Percentiles rank a stretch among this genome's conserved stretches.
Evolutionary conservation across 257 asterid species (phyloP).

Genomic region (Przewalskia tangutica): DNA sequence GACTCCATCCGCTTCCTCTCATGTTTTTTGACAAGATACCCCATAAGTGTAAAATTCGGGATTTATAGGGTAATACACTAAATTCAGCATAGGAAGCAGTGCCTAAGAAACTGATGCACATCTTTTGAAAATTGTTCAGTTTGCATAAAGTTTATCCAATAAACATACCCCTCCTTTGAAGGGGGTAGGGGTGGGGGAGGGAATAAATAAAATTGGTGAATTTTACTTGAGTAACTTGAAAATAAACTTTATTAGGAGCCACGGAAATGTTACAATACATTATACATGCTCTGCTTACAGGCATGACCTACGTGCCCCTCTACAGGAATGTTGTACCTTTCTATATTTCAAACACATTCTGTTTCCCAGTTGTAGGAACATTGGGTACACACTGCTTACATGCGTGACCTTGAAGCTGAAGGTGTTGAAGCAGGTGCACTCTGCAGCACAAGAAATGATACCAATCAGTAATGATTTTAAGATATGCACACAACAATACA

Average conservation of each 20-base stretch:
- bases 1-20: not conserved
- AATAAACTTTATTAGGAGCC: not conserved
- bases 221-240: not conserved
- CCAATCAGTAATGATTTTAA: not conserved
- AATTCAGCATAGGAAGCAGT: not conserved
- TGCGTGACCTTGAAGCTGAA: constrained; percentile 56
- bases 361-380: constrained; percentile 4
- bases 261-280: not conserved
- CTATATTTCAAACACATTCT: not conserved
- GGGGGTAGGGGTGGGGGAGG: not conserved
- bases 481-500: not conserved
- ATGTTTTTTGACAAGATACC: not conserved
- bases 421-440: not conserved
- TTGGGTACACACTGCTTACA: constrained; percentile 18
- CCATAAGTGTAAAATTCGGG: not conserved
- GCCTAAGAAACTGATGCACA: not conserved
- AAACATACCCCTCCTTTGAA: not conserved
- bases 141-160: not conserved
- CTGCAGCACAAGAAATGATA: constrained; percentile 23
- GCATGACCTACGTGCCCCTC: not conserved
- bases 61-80: not conserved
- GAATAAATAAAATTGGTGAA: not conserved
- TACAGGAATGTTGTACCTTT: not conserved
- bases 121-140: not conserved
- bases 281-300: not conserved